Percentiles rank a stretch among this genome's conserved stretches.
Conservation (phyloP, 1,284 basidiomycete genomes). For the Wolfiporia cocos region DNA sequence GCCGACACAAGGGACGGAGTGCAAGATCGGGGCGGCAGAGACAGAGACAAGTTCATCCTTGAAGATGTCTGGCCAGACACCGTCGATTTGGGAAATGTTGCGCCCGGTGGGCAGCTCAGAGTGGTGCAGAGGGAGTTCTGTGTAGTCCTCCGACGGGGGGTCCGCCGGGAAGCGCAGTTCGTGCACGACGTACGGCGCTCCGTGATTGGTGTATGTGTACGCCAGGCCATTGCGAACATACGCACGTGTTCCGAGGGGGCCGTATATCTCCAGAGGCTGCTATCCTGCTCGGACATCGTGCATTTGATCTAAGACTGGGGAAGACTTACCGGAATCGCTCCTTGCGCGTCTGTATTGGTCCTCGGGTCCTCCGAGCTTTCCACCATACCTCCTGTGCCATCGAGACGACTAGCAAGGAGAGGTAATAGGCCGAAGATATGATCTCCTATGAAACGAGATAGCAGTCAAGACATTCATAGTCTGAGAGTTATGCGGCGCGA, state of each 20-base stretch:
- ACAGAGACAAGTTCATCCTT: conserved; percentile 57
- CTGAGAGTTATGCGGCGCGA: neutral
- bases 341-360: conserved; percentile 14
- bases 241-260: conserved; percentile 79
- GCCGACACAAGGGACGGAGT: conserved; percentile 81
- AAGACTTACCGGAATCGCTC: conserved; percentile 13
- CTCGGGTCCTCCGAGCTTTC: conserved; percentile 61
- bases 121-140: conserved; percentile 38
- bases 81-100: conserved; percentile 60
- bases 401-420: conserved; percentile 60
- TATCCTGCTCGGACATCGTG: no score
- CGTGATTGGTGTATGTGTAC: conserved; percentile 69
- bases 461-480: neutral
- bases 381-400: conserved; percentile 63
- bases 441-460: conserved; percentile 51
- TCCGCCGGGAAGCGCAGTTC: conserved; percentile 70
- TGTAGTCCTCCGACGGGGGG: conserved; percentile 41
- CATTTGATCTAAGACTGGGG: neutral
- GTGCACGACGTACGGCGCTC: conserved; percentile 81
- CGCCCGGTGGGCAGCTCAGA: conserved; percentile 61
- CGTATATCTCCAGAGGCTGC: conserved; percentile 78
- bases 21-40: conserved; percentile 79
- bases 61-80: conserved; percentile 71
- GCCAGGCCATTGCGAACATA: conserved; percentile 72
- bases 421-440: conserved; percentile 82